These are phyloP conservation scores for Jatropha multifida DNA, from an alignment of 441 rosid species.

Conservation along the genomic window DNA sequence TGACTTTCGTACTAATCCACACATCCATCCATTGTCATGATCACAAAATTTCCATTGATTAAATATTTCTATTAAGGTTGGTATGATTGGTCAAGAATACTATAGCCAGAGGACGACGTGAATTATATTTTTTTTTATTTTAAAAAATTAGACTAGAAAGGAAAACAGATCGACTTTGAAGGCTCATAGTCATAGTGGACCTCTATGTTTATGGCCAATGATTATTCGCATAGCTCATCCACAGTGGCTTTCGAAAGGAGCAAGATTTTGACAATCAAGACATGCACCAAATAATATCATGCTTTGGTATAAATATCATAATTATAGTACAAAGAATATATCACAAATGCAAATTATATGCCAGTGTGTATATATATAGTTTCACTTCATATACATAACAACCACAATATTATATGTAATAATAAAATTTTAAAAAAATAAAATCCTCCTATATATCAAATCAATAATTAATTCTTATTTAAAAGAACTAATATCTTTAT, in stretches of 20 bases:
- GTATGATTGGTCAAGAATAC: neutral
- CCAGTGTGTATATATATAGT: neutral
- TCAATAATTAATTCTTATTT: too few relatives aligned
- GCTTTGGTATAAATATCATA: slow-evolving; percentile 6
- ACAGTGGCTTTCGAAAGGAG: neutral
- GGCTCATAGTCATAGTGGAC: neutral
- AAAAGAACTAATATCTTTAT: too few relatives aligned
- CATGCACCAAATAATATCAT: neutral
- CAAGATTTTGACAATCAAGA: slow-evolving; percentile 10
- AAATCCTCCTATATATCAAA: too few relatives aligned
- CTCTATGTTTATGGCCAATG: slow-evolving; percentile 6
- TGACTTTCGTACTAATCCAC: too few relatives aligned
- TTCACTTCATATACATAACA: neutral
- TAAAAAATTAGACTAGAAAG: neutral
- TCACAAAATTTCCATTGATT: too few relatives aligned
- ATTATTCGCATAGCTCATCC: neutral
- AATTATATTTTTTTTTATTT: neutral
- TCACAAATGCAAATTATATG: neutral
- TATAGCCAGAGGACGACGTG: neutral
- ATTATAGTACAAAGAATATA: slow-evolving; percentile 8
- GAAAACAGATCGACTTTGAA: neutral
- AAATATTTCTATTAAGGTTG: too few relatives aligned
- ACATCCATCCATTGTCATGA: too few relatives aligned
- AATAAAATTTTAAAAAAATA: too few relatives aligned
- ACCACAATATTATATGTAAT: neutral